Base-by-base conservation (phyloP, 768 basidiomycete species). In the Boletellus sp. region DNA sequence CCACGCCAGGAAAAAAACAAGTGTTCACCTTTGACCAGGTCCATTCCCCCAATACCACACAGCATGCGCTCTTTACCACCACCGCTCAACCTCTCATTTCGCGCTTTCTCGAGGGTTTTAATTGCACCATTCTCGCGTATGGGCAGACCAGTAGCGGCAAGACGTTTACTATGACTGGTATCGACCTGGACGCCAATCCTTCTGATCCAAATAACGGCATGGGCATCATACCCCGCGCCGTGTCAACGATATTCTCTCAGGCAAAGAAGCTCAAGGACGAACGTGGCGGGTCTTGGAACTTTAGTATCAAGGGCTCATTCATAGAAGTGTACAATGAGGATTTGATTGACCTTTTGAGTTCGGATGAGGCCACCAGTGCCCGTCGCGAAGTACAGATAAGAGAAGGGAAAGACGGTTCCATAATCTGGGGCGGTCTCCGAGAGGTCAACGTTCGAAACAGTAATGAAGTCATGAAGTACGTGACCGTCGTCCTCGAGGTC, bases 241-340 rank as follows among this genome's bases (percentile, higher is more conserved):
- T 99, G 17, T 84, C 87, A 3, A 84, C 81, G 39, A 92, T 98
- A 58, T 99, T 98, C 66, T 71, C 83, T 12, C 75, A 79, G 40
- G 87, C 89, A 38, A 81, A 79, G 61, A 83, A 87, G 65, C 73
- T 87, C 47, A 90, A 82, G 70, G 86, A 84, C 62, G 85, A 85
- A 65, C 83, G 90, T 26, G 82, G 76, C 33, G 76, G 76, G 53
- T 72, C 82, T 36, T 95, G 89, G 91, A 86, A 78, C 51, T 93
- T 76, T 64, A 80, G 68, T 55, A 72, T 93, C 64, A 94, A 90
- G 71, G 89, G 89, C 44, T 93, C 90, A 20, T 99, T 95, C 74
- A 85, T 99, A 56, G 96, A 99, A 77, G 81, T 99, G 46, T 98
- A 99, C 72, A 98, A 99, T 70, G 96, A 99, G 73, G 96, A 99